These are phyloP conservation scores for Saccharomyces hybrid DNA, from an alignment of 1,139 yeast species.

Conservation along the genomic window DNA sequence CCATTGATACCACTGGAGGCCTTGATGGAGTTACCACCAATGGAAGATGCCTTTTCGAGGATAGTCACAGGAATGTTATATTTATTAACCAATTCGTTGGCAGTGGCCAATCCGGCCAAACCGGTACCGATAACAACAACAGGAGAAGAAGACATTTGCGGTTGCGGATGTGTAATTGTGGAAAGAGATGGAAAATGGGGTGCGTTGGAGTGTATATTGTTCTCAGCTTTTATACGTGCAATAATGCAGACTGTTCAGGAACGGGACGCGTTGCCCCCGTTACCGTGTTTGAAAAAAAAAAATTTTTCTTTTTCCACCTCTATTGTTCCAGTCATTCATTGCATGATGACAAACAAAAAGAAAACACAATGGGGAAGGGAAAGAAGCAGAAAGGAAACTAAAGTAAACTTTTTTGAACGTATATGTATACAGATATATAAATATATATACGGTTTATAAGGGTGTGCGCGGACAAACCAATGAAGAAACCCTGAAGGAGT, in stretches of 20 bases:
- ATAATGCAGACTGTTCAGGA: background rate
- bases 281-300: background rate
- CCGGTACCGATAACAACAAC: conserved; percentile 74
- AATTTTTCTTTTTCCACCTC: background rate
- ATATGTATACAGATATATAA: background rate
- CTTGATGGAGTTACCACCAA: conserved; percentile 74
- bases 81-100: conserved; percentile 54
- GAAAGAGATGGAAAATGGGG: background rate
- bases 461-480: background rate
- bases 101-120: conserved; percentile 70
- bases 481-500: background rate
- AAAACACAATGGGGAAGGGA: background rate
- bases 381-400: background rate
- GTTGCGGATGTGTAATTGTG: background rate
- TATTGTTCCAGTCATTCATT: background rate
- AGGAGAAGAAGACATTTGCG: conserved; percentile 15
- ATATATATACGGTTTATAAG: background rate
- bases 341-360: background rate
- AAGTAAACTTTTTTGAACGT: background rate
- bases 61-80: conserved; percentile 47
- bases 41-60: conserved; percentile 54
- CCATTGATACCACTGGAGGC: conserved; percentile 84
- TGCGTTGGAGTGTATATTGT: background rate
- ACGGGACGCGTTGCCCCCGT: conserved; percentile 1
- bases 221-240: background rate